phyloP scores from a whole-genome alignment of 306 rosid species.

The Lathyrus sativus region DNA sequence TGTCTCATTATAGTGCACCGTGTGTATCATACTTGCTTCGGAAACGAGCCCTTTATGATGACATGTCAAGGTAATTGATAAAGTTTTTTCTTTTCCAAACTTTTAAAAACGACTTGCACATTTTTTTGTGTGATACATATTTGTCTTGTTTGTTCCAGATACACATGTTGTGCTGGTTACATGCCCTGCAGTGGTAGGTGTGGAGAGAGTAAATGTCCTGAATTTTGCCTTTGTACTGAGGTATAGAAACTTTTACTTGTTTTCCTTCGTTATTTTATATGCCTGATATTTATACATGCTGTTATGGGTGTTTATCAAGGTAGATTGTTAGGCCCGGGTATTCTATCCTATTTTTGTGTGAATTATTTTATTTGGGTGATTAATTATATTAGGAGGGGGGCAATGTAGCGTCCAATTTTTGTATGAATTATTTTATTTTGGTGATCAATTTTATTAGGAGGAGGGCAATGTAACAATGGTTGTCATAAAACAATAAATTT shows the following conservation, averaged over 20 bases:
- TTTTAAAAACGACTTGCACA: conserved; percentile 7
- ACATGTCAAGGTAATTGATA: conserved; percentile 80
- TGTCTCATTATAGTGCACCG: conserved; percentile 62
- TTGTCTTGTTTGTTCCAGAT: conserved; percentile 52
- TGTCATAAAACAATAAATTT: no score
- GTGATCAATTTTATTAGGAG: no score
- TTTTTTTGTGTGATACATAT: conserved; percentile 6
- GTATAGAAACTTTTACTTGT: conserved; percentile 41
- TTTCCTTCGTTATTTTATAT: not conserved
- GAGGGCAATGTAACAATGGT: no score
- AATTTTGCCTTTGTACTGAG: conserved; percentile 85
- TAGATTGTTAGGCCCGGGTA: no score
- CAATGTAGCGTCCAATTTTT: no score
- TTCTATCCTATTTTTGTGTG: no score
- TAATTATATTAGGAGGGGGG: no score
- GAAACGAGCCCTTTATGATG: conserved; percentile 80
- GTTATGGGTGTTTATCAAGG: conserved; percentile 5
- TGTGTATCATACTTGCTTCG: conserved; percentile 89
- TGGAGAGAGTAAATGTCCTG: conserved; percentile 73
- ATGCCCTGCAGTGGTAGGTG: conserved; percentile 78
- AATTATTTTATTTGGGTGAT: no score
- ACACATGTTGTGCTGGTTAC: conserved; percentile 90
- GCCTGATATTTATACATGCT: conserved; percentile 13
- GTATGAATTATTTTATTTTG: no score
- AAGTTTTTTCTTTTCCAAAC: not conserved